These are phyloP conservation scores for Ciborinia camelliae DNA, from an alignment of 2,329 filamentous ascomycete species.

Conservation along the genomic window DNA sequence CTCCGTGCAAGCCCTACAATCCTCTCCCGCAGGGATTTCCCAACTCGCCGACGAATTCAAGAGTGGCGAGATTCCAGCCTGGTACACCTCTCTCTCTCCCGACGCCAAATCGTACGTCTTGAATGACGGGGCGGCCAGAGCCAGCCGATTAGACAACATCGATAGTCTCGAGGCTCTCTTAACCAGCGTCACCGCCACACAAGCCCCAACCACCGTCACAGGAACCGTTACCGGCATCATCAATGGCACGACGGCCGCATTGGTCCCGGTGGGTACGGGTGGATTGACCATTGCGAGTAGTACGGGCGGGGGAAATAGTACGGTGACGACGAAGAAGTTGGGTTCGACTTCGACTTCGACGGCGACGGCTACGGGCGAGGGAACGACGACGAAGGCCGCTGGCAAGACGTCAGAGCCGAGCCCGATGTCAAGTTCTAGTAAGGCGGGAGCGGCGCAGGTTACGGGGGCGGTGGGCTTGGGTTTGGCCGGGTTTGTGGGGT, in stretches of 20 bases:
- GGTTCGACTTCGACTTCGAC: background rate
- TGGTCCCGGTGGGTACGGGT: background rate
- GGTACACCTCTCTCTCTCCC: slow-evolving; percentile 8
- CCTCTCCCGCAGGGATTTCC: background rate
- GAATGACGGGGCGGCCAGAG: background rate
- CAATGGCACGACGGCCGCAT: background rate
- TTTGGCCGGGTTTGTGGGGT: background rate
- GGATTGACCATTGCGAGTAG: background rate
- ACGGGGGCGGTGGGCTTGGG: slow-evolving; percentile 2
- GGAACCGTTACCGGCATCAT: background rate
- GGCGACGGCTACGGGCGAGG: background rate
- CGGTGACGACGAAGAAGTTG: slow-evolving; percentile 7
- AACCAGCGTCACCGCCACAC: background rate
- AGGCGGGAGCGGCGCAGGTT: slow-evolving; percentile 2
- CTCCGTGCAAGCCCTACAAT: slow-evolving; percentile 12
- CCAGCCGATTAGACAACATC: background rate
- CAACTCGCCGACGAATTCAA: slow-evolving; percentile 5
- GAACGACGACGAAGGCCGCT: background rate
- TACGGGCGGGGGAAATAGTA: slow-evolving; percentile 2
- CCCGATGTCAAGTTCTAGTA: slow-evolving; percentile 5
- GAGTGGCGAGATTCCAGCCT: background rate
- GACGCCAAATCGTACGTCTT: slow-evolving; percentile 3
- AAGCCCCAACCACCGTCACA: background rate
- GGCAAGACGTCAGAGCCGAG: background rate
- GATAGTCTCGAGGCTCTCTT: background rate